phyloP scores from a whole-genome alignment of 1,139 yeast species.

The Blastobotrys proliferans region DNA sequence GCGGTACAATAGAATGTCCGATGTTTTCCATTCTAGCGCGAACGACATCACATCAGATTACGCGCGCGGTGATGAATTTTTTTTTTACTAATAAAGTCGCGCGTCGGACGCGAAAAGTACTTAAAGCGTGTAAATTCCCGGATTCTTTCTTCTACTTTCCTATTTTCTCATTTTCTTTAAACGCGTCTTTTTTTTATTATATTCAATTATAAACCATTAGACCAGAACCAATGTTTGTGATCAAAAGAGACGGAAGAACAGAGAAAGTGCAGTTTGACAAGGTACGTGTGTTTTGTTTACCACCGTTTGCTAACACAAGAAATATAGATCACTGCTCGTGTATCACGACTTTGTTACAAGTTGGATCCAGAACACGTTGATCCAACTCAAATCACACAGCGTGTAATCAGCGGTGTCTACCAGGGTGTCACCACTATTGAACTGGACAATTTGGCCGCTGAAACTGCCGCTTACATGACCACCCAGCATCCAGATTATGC shows the following conservation, averaged over 20 bases:
- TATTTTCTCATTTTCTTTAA: slow-evolving; percentile 1
- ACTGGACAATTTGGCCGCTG: slow-evolving; percentile 89
- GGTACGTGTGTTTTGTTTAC: background rate
- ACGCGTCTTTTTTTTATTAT: slow-evolving; percentile 5
- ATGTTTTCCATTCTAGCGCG: too few species aligned
- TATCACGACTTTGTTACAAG: slow-evolving; percentile 71
- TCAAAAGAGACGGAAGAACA: slow-evolving; percentile 70
- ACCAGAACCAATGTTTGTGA: slow-evolving; percentile 46
- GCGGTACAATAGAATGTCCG: too few species aligned
- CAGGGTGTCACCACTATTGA: slow-evolving; percentile 96
- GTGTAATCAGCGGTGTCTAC: slow-evolving; percentile 78
- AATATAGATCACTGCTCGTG: slow-evolving; percentile 52
- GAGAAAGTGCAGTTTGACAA: slow-evolving; percentile 83
- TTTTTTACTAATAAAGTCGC: slow-evolving; percentile 2
- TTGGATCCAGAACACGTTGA: slow-evolving; percentile 80
- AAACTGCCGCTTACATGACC: slow-evolving; percentile 95
- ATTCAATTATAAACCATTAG: background rate
- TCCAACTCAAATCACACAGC: slow-evolving; percentile 83
- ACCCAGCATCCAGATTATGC: slow-evolving; percentile 97
- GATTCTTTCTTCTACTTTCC: background rate
- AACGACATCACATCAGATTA: too few species aligned
- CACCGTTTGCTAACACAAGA: background rate
- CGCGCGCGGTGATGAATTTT: too few species aligned
- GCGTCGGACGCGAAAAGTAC: slow-evolving; percentile 2
- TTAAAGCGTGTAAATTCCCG: background rate